Percentiles rank a stretch among this genome's conserved stretches.
Evolutionary conservation across 1,284 basidiomycete genomes (phyloP).

Genomic region (Sporisorium graminicola): DNA sequence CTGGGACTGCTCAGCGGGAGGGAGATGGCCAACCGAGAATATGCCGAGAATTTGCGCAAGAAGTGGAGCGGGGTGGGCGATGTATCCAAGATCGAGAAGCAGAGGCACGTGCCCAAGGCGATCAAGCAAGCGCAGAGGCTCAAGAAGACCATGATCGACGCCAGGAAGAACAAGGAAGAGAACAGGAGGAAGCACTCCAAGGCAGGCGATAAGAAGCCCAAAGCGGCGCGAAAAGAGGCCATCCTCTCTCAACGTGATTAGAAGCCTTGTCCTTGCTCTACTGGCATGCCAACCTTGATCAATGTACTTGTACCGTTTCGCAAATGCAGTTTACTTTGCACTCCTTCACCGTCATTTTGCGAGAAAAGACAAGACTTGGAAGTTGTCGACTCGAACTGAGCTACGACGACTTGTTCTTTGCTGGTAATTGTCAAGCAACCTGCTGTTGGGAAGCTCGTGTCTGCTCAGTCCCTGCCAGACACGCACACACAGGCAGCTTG

Average conservation of each 20-base stretch:
- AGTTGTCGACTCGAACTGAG: neutral
- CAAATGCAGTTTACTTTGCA: neutral
- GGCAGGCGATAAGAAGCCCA: slow-evolving; percentile 87
- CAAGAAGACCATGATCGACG: slow-evolving; percentile 93
- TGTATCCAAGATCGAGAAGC: slow-evolving; percentile 84
- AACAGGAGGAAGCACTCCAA: slow-evolving; percentile 78
- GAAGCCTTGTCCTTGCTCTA: neutral
- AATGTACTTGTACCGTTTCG: slow-evolving; percentile 38
- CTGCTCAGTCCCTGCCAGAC: neutral
- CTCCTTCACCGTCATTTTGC: neutral
- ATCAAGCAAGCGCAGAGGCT: slow-evolving; percentile 88
- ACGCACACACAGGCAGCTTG: neutral
- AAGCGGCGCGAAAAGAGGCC: slow-evolving; percentile 82
- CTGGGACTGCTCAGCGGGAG: slow-evolving; percentile 90
- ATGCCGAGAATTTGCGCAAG: slow-evolving; percentile 87
- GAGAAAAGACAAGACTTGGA: no score
- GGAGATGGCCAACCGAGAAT: slow-evolving; percentile 92
- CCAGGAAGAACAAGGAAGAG: slow-evolving; percentile 91
- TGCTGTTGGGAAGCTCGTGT: neutral
- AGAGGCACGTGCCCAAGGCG: slow-evolving; percentile 87
- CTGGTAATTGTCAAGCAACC: neutral
- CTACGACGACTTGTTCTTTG: neutral
- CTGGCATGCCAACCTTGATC: slow-evolving; percentile 10
- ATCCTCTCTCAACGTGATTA: slow-evolving; percentile 50
- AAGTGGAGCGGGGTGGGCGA: slow-evolving; percentile 82